A percentile compares a stretch with the other conserved stretches of the same genome.
These are phyloP conservation scores for Lolium multiflorum DNA, from an alignment of 176 grass and related monocot species.

Conservation along the genomic window DNA sequence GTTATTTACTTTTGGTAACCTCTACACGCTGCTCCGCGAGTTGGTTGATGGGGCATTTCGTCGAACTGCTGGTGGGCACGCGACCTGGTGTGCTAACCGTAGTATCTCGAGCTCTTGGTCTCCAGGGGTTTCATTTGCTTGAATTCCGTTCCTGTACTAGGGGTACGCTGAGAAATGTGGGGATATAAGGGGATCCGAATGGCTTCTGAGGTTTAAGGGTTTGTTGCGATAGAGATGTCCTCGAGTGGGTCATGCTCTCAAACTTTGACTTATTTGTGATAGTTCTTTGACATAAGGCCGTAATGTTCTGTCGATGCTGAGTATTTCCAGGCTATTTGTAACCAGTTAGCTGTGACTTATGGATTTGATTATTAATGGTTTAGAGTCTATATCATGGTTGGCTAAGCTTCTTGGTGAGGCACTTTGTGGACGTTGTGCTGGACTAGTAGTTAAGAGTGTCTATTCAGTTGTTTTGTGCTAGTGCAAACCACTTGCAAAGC, in stretches of 20 bases:
- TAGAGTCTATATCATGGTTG: background rate
- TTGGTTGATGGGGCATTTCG: slow-evolving; percentile 43
- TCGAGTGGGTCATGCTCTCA: background rate
- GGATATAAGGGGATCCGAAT: background rate
- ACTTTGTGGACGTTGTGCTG: background rate
- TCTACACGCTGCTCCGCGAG: background rate
- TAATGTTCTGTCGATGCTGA: background rate
- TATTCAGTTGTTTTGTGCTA: background rate
- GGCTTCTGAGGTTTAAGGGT: slow-evolving; percentile 19
- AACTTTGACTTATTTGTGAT: background rate
- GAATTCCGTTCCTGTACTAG: background rate
- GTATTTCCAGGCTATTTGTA: background rate
- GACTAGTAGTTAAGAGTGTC: background rate
- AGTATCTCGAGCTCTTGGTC: background rate
- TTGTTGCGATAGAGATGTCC: background rate
- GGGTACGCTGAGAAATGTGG: background rate
- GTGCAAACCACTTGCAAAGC: background rate
- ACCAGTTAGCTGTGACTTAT: background rate
- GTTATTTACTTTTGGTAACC: background rate
- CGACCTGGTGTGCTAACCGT: background rate
- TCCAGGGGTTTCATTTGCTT: background rate
- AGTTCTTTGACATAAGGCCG: background rate
- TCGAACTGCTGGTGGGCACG: slow-evolving; percentile 52
- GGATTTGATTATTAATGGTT: background rate
- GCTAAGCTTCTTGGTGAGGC: background rate